Base-by-base conservation (phyloP, 352 stramenopile genomes). In the Globisporangium spinosum region DNA sequence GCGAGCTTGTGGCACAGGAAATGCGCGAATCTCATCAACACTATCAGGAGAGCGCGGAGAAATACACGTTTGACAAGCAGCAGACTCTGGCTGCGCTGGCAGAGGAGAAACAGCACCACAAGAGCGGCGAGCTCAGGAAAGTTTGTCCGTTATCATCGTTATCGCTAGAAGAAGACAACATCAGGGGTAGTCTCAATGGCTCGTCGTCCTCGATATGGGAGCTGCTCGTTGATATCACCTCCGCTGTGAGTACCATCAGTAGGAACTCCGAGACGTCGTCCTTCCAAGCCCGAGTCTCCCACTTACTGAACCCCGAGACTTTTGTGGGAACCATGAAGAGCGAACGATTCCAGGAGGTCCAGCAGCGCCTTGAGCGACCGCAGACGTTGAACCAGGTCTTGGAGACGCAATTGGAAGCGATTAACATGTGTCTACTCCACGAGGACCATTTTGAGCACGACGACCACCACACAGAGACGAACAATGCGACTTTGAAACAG, bases 371-470 rank as follows among this genome's bases (percentile, higher is more conserved):
- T 15, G 29, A 78, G 17, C 40, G 22, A 1, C 35, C 82, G 3
- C 69, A 74, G 17, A 47, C 12, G 7, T 49, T 64, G 0, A 73
- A 62, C 27, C 64, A 69, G 60, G 45, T 23, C 0, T 32, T 83
- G 3, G 77, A 81, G 25, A 60, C 57, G 0, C 71, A 77, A 49
- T 45, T 85, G 9, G 76, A 85, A 67, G 32, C 43, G 32, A 69
- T 82, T 2, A 76, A 85, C 38, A 53, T 85, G 22, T 64, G 51
- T 35, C 64, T 85, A 12, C 43, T 85, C 13, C 70, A 63, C 7
- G 77, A 84, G 12, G 51, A 76, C 65, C 20, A 64, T 59, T 10
- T 58, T 72, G 9, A 34, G 5, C 56, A 43, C 7, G 54, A 71
- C 4, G 12, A 22, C 38, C 13, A 70, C 5, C 15, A 20, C 40